Evolutionary conservation across 2,329 filamentous ascomycete species (phyloP).

Genomic region (Fusarium sp.): DNA sequence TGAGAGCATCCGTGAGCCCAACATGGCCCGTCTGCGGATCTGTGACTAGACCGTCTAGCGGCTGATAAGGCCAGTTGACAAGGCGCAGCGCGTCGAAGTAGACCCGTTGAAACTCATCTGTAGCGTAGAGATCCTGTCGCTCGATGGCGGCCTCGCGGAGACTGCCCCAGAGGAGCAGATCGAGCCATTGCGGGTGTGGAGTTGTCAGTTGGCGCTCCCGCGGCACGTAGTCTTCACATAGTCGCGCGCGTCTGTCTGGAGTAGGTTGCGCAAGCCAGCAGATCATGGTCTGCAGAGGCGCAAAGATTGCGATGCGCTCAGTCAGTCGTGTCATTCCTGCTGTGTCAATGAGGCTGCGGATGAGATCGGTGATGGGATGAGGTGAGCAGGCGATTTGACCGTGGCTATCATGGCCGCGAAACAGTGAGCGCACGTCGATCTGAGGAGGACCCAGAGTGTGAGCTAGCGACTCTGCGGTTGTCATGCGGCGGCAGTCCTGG

Average conservation of each 20-base stretch:
- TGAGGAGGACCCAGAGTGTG: slow-evolving; percentile 51
- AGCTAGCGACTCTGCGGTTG: slow-evolving; percentile 44
- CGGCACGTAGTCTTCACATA: slow-evolving; percentile 43
- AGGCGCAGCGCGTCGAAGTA: slow-evolving; percentile 52
- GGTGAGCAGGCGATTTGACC: slow-evolving; percentile 43
- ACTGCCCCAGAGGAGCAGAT: slow-evolving; percentile 50
- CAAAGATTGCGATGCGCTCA: slow-evolving; percentile 51
- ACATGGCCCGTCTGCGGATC: slow-evolving; percentile 40
- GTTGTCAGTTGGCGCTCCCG: slow-evolving; percentile 46
- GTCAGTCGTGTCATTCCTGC: slow-evolving; percentile 47
- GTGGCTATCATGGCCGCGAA: slow-evolving; percentile 45
- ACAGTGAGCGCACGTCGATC: slow-evolving; percentile 52
- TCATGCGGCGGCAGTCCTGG: slow-evolving; percentile 52
- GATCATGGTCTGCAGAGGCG: slow-evolving; percentile 49
- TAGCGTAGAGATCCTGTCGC: slow-evolving; percentile 54
- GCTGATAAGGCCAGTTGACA: slow-evolving; percentile 52
- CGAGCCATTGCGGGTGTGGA: slow-evolving; percentile 51
- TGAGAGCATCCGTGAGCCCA: slow-evolving; percentile 36
- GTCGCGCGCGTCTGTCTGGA: slow-evolving; percentile 45
- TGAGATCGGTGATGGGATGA: slow-evolving; percentile 50
- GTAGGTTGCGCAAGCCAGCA: slow-evolving; percentile 51
- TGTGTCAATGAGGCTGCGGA: slow-evolving; percentile 48
- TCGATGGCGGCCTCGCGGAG: slow-evolving; percentile 53
- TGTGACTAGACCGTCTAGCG: slow-evolving; percentile 33
- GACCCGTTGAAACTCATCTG: slow-evolving; percentile 52